phyloP scores from a whole-genome alignment of 768 basidiomycete species.

The Chlorophyllum brunneum region DNA sequence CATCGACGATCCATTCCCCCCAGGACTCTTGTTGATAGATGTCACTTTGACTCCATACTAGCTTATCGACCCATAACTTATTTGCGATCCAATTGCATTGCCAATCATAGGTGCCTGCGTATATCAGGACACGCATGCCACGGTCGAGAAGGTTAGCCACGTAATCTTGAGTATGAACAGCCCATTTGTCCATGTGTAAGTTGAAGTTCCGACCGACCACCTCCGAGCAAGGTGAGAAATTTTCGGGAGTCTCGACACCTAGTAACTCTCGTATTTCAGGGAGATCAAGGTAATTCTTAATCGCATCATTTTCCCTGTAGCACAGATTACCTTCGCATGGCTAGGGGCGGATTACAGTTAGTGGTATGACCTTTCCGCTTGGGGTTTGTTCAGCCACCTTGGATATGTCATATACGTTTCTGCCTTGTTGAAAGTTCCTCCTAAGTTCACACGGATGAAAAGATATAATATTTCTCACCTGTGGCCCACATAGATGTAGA shows the following conservation, averaged over 20 bases:
- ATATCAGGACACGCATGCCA: conserved; percentile 70
- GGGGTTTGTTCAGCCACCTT: conserved; percentile 27
- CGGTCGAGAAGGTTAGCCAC: conserved; percentile 70
- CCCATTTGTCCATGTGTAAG: conserved; percentile 58
- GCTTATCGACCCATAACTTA: conserved; percentile 66
- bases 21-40: conserved; percentile 37
- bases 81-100: conserved; percentile 81
- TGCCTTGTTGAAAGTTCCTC: conserved; percentile 20
- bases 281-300: conserved; percentile 53
- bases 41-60: conserved; percentile 67
- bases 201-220: conserved; percentile 49
- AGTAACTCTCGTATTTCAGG: conserved; percentile 46
- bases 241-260: conserved; percentile 49
- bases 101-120: conserved; percentile 76
- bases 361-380: not conserved
- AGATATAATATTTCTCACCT: conserved; percentile 25
- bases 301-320: conserved; percentile 32
- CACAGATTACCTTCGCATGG: conserved; percentile 32
- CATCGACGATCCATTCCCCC: conserved; percentile 54
- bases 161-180: conserved; percentile 55
- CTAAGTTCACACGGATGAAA: not conserved
- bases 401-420: conserved; percentile 58
- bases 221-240: conserved; percentile 55
- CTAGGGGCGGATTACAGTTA: conserved; percentile 23
- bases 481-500: conserved; percentile 41